Evolutionary conservation across 495 filamentous ascomycete genomes (phyloP).

Genomic region (Entonaema liquescens): DNA sequence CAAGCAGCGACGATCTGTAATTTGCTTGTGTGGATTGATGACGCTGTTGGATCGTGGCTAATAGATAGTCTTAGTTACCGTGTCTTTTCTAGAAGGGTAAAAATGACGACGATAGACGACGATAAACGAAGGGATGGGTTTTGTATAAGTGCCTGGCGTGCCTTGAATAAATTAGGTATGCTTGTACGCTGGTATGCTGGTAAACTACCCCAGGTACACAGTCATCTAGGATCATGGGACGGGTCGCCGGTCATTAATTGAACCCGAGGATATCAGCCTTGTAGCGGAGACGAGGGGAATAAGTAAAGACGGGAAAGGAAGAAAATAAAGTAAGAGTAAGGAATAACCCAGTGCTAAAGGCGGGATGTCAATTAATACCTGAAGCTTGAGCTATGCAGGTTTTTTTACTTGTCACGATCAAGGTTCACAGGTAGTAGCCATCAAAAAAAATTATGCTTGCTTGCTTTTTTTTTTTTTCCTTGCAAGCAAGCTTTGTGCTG

Average conservation of each 20-base stretch:
- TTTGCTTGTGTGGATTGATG: constrained; percentile 16
- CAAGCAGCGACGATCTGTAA: constrained; percentile 33
- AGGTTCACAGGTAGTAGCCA: not conserved
- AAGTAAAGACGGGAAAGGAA: constrained; percentile 3
- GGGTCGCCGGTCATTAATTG: constrained; percentile 29
- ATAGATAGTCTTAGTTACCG: constrained; percentile 12
- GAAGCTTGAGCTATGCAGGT: constrained; percentile 7
- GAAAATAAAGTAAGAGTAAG: constrained; percentile 5
- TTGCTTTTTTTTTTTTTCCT: constrained; percentile 12
- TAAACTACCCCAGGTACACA: constrained; percentile 4
- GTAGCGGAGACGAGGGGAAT: not conserved
- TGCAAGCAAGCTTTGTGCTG: constrained; percentile 14
- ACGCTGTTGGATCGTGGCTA: constrained; percentile 27
- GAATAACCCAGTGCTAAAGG: constrained; percentile 11
- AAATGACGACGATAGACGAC: not conserved
- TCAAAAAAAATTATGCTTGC: constrained; percentile 14
- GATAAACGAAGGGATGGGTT: constrained; percentile 4
- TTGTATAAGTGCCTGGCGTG: constrained; percentile 5
- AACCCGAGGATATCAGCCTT: constrained; percentile 31
- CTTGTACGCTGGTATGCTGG: not conserved
- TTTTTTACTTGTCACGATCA: constrained; percentile 16
- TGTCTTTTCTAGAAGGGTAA: not conserved
- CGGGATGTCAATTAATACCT: constrained; percentile 19
- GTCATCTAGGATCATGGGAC: constrained; percentile 13
- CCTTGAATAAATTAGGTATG: not conserved